Base-by-base conservation (phyloP, 2,329 filamentous ascomycete species). In the Monascus ruber region DNA sequence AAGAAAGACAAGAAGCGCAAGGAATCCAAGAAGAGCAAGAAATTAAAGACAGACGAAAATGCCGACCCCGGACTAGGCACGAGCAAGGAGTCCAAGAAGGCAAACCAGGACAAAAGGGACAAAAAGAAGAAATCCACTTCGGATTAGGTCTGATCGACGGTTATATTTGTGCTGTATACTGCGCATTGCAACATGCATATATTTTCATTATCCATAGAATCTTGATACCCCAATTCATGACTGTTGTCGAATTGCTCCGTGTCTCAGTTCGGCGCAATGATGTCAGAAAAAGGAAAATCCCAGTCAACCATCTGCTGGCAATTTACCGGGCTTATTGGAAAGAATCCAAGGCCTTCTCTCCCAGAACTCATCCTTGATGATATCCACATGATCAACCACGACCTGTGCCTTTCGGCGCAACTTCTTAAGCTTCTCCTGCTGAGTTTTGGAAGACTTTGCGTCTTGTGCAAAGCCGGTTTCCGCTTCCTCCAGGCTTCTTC, bases 281-380 rank as follows among this genome's bases (percentile, higher is more conserved):
- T 17, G 3, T 17, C 17, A 17, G 17, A 17, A 17, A 3, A 17
- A 17, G 17, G 17, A 17, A 17, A 17, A 2, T 17, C 17, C 17
- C 17, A 17, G 17, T 17, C 17, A 17, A 17, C 17, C 17, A 17
- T 17, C 17, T 17, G 77, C 78, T n/a, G 79, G 79, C 50, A 81
- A 68, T 53, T 76, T 81, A 24, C 82, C 82, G 4, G 81, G 81
- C 59, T 78, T 83, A 47, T 82, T 81, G 1, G 81, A 84, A 38
- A 88, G 58, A 41, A 91, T 71, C 85, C 88, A 96, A 1, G 88
- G 87, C 55, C 88, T 73, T 52, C 73, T 74, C 47, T 85, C 74
- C 91, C 91, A 98, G 57, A 98, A 98, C 3, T 85, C 83, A 61
- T 96, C 85, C 52, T 83, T 87, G 63, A 98, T 96, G 52, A 98